phyloP scores from a whole-genome alignment of 805 yeast genomes.

The Jamesozyma spencerorum region DNA sequence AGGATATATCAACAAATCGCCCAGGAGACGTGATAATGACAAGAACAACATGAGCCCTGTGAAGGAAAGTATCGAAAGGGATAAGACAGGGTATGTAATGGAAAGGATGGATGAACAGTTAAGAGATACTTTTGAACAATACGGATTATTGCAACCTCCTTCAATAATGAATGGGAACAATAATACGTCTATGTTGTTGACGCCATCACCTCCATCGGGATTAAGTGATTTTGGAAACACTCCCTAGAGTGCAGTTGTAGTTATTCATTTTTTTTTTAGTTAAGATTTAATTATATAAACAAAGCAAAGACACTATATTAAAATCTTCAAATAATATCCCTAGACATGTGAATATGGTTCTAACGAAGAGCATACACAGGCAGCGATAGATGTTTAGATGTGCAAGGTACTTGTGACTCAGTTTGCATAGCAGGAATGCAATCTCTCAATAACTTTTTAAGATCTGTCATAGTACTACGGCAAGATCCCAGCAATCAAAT shows the following conservation, averaged over 20 bases:
- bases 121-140: conserved; percentile 11
- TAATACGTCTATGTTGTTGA: conserved; percentile 3
- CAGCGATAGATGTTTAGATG: no score
- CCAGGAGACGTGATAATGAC: conserved; percentile 24
- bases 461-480: no score
- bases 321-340: no score
- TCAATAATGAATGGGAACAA: not conserved
- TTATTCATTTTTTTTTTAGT: not conserved
- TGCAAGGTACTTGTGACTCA: no score
- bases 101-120: conserved; percentile 22
- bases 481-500: no score
- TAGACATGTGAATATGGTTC: no score
- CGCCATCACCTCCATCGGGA: conserved; percentile 14
- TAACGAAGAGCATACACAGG: no score
- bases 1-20: conserved; percentile 25
- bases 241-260: conserved; percentile 1
- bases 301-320: not conserved
- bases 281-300: not conserved
- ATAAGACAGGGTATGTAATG: conserved; percentile 13
- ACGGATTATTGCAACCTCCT: conserved; percentile 17
- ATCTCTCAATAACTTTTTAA: no score
- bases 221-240: conserved; percentile 25
- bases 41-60: conserved; percentile 17
- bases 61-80: conserved; percentile 15
- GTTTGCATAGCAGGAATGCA: no score